Evolutionary conservation across 805 yeast genomes (phyloP), one percentile per base, ranked within the genome.

Genomic region (Pichia phayaonensis): DNA sequence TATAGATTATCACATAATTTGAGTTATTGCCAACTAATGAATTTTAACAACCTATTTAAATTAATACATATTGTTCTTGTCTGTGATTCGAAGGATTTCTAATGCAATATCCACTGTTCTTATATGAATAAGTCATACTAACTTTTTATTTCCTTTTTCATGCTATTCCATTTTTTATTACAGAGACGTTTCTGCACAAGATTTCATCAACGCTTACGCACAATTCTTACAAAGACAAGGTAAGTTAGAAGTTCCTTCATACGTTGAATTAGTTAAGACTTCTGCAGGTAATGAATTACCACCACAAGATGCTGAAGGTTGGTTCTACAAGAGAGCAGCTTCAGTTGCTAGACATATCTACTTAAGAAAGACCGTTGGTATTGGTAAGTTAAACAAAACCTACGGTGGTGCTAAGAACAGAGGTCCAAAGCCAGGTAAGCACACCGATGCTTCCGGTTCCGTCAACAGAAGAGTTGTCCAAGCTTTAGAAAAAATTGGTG

Each of bases 121-220:
- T n/a, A n/a, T 24, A 29, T n/a, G 38, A 34, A 34, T n/a, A 6
- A 4, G 12, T 16, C 38, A 43, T 49, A 49, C 45, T 49, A 51
- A 51, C 54, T 42, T 42, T 47, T 24, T 21, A 21, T 11, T 1
- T 26, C 16, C 27, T 22, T 27, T 31, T 42, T 29, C 11, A 12
- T 20, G 3, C 13, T 12, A 8, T 23, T 41, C 42, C n/a, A n/a
- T 42, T 31, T 11, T 36, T 72, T 66, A 56, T 43, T 67, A 66
- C 69, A 90, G 97, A 86, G 99, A 94, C 97, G 99, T 94, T 79
- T 97, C 98, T 80, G 99, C 99, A 77, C 98, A 94, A 86, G 95
- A 88, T 65, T 94, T 94, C 82, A 92, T 94, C 79, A 90, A 89
- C 83, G 96, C 98, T 79, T 94, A 94, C 84, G 98, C 99, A 71